Base-by-base conservation (phyloP, 164 flowering plant genomes). In the Brasenia schreberi region DNA sequence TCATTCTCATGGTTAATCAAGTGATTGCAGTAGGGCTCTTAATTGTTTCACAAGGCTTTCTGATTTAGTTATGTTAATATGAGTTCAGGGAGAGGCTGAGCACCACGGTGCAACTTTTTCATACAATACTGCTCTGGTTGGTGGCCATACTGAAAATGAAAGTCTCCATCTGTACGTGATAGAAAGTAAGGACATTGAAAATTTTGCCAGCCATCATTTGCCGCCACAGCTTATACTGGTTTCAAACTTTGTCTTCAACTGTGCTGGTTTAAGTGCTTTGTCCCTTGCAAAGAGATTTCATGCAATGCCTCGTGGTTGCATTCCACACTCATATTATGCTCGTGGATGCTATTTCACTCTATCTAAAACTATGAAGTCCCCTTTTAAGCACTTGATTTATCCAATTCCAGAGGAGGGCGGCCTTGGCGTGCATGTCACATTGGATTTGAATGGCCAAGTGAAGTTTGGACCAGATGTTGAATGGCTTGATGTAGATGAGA, bases 321-420 rank as follows among this genome's bases (percentile, higher is more conserved):
- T 82, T 75, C 92, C 89, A 42, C 60, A 71, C 17, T 58, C 87
- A n/a, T 77, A 83, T 72, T 90, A 76, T 78, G 97, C 98, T 64
- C 88, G 92, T 53, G 98, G 98, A 56, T 89, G 88, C 80, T 93
- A 93, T 78, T 93, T 90, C 74, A 78, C 85, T 18, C 71, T 88
- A 62, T 81, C 89, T 19, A 84, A 80, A 70, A 74, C 80, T 58
- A 79, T 67, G 74, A 45, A 19, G 42, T 69, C 86, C 62, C 92
- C 96, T 68, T 93, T 93, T 71, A 74, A 72, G 33, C 96, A 78
- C 67, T 79, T 93, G 79, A 86, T 93, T 68, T 93, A 93, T 76
- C 98, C 98, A 44, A 74, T 93, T 58, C 98, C 96, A 0, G 96
- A 86, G 80, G 95, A 86, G 74, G 98, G 98, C 70, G 98, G 98